Percentiles rank a stretch among this genome's conserved stretches.
These are phyloP conservation scores for Leptographium wingfieldii DNA, from an alignment of 2,329 filamentous ascomycete genomes.

Conservation along the genomic window DNA sequence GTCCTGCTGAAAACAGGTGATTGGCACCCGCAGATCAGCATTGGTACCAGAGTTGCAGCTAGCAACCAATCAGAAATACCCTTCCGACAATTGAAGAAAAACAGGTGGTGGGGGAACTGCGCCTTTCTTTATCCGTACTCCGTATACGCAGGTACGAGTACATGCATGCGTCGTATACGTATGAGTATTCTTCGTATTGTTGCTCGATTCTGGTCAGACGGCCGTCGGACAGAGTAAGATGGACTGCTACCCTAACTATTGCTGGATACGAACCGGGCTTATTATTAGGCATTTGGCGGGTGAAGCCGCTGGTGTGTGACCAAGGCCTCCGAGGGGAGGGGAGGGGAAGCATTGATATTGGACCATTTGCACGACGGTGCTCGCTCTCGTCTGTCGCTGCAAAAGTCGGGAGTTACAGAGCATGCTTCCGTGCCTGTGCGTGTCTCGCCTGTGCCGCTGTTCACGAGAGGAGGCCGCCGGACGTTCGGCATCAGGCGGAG, in stretches of 20 bases:
- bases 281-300: neutral
- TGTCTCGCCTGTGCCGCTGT: neutral
- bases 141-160: neutral
- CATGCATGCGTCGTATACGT: no score
- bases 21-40: neutral
- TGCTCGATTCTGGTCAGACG: neutral
- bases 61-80: neutral
- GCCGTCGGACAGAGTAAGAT: no score
- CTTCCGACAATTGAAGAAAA: neutral
- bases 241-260: neutral
- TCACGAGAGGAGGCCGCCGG: neutral
- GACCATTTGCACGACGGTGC: neutral
- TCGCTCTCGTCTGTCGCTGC: neutral
- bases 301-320: neutral
- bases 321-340: neutral
- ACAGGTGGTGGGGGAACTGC: neutral
- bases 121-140: neutral
- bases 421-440: neutral
- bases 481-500: neutral
- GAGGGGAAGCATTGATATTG: neutral
- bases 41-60: neutral
- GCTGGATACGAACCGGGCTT: neutral
- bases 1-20: conserved; percentile 1
- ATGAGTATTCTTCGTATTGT: neutral
- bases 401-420: neutral